Base-by-base conservation (phyloP, 148 eudicot genomes). In the Spergularia marina region DNA sequence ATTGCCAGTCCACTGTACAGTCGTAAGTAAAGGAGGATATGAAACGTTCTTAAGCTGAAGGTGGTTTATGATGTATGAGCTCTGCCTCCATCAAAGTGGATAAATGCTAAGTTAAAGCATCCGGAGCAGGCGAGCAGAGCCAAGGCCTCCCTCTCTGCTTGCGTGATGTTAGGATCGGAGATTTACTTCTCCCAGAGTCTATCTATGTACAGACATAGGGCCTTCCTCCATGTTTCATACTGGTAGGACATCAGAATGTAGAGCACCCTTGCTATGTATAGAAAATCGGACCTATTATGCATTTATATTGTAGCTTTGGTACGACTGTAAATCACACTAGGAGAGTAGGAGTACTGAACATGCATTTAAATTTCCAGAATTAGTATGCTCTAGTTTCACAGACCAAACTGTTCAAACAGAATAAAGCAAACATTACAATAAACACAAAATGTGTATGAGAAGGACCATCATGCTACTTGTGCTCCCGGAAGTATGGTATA, bases 111-210 rank as follows among this genome's bases (percentile, higher is more conserved):
- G 47, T 53, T 54, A 25, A n/a, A 36, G 72, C 79, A 18, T 80
- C 79, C 75, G 60, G 51, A 54, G 78, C 82, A 79, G 78, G 70
- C 72, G 51, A 54, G 78, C 82, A 79, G 78, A 70, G 76, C 76
- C 72, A 71, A 70, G 60, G 64, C 79, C 68, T 53, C 70, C 25
- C 53, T 54, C 21, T 69, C 64, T 80, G 75, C 83, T 66, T 64
- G 76, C 55, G 68, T 53, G 67, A 76, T 74, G 74, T 55, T 34
- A 76, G 53, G 73, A 44, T 56, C 49, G 17, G 40, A 72, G 64
- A 58, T 67, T 49, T 65, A 65, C 11, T 40, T 41, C 68, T 65
- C 55, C 40, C 8, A 18, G 36, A 60, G 77, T 7, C 49, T 68
- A 44, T 59, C 40, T 68, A 57, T 8, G 14, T 53, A 18, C 36